phyloP scores from a whole-genome alignment of 1,139 yeast genomes.

The Yamadazyma siamensis region DNA sequence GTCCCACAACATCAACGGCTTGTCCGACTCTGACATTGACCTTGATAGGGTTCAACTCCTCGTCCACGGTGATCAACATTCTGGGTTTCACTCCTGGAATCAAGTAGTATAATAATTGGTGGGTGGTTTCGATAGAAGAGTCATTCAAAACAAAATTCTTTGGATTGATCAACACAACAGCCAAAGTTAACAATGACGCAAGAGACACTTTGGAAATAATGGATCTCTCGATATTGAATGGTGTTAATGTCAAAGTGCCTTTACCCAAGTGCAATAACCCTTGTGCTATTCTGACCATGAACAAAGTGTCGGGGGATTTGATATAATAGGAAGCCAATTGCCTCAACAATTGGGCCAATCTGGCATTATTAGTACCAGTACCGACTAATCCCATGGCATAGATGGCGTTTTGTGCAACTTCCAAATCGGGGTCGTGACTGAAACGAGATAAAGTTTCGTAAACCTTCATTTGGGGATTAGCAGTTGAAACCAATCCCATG shows the following conservation, averaged over 20 bases:
- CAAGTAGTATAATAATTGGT: constrained; percentile 74
- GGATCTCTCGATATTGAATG: constrained; percentile 87
- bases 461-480: constrained; percentile 96
- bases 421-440: constrained; percentile 93
- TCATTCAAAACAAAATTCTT: constrained; percentile 57
- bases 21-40: constrained; percentile 98
- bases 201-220: constrained; percentile 84
- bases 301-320: constrained; percentile 85
- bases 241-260: constrained; percentile 86
- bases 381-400: constrained; percentile 98
- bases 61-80: constrained; percentile 90
- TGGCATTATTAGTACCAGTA: constrained; percentile 97
- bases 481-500: constrained; percentile 90
- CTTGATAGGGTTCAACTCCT: constrained; percentile 79
- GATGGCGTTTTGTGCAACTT: constrained; percentile 92
- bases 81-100: constrained; percentile 92
- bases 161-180: constrained; percentile 85
- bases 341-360: constrained; percentile 91
- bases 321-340: constrained; percentile 92
- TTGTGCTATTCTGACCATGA: constrained; percentile 92
- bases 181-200: constrained; percentile 83
- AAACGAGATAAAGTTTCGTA: constrained; percentile 94
- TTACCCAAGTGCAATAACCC: constrained; percentile 95
- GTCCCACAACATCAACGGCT: constrained; percentile 98
- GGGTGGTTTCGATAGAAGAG: constrained; percentile 58